phyloP scores from a whole-genome alignment of 176 grass and related monocot genomes.

The Poa annua region DNA sequence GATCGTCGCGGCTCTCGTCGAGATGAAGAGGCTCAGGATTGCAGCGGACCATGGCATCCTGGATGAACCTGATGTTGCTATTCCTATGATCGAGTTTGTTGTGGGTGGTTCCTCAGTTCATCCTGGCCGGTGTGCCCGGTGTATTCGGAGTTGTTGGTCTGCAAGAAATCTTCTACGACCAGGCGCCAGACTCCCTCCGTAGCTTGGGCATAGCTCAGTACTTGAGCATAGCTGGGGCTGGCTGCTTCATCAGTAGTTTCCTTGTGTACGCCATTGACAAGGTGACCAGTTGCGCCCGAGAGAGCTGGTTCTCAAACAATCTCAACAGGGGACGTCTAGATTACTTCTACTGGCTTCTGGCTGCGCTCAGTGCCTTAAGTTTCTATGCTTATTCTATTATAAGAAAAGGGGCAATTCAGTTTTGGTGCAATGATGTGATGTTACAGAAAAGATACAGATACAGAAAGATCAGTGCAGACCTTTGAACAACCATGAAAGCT shows the following conservation, averaged over 20 bases:
- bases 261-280: constrained; percentile 32
- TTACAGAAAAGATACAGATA: neutral
- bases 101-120: constrained; percentile 51
- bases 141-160: neutral
- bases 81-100: constrained; percentile 53
- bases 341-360: constrained; percentile 30
- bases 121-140: neutral
- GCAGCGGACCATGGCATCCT: constrained; percentile 43
- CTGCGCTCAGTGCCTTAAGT: neutral
- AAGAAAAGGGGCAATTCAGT: too few relatives aligned
- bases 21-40: constrained; percentile 50
- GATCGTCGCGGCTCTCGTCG: constrained; percentile 40
- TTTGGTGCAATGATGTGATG: neutral
- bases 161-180: constrained; percentile 41
- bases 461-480: neutral
- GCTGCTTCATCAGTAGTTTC: constrained; percentile 40
- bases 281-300: neutral
- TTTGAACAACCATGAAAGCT: neutral
- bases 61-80: constrained; percentile 38
- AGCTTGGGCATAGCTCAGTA: constrained; percentile 35
- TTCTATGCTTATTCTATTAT: neutral
- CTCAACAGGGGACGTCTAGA: constrained; percentile 27
- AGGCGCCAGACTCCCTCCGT: constrained; percentile 17
- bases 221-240: constrained; percentile 32
- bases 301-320: constrained; percentile 40